Conservation (phyloP, 129 eudicot genomes). For the Heracleum sosnowskyi region DNA sequence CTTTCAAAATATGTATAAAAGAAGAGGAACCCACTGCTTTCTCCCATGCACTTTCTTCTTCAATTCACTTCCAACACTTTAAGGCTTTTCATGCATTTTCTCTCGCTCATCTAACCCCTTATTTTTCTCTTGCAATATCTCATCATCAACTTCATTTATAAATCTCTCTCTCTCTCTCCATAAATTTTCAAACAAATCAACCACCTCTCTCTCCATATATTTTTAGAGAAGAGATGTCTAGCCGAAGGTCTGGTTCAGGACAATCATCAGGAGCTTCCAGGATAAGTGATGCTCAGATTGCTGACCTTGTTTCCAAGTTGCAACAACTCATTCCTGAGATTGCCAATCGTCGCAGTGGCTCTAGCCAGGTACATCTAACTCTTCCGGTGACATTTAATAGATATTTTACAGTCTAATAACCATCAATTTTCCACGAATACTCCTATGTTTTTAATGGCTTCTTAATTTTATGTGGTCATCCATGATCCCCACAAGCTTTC, state of each 20-base stretch:
- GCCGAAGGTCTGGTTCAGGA: conserved; percentile 86
- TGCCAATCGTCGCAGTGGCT: conserved; percentile 39
- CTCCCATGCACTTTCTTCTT: conserved; percentile 51
- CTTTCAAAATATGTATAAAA: conserved; percentile 15
- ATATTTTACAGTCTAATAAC: not conserved
- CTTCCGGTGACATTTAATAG: not conserved
- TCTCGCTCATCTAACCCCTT: conserved; percentile 25
- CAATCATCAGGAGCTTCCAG: conserved; percentile 39
- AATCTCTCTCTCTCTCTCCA: too few relatives aligned
- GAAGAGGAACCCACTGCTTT: conserved; percentile 37
- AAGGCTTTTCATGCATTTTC: conserved; percentile 3
- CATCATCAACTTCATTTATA: too few relatives aligned
- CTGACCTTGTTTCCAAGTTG: conserved; percentile 78
- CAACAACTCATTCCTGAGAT: conserved; percentile 82
- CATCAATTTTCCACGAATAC: not conserved
- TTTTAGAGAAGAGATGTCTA: conserved; percentile 55
- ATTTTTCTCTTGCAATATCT: conserved; percentile 13
- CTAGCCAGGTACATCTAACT: conserved; percentile 47
- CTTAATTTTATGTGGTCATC: too few relatives aligned
- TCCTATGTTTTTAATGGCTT: not conserved
- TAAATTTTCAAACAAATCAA: too few relatives aligned
- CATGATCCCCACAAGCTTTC: conserved; percentile 17
- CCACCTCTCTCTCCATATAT: too few relatives aligned
- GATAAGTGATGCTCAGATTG: conserved; percentile 79
- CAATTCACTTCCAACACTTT: conserved; percentile 28